Evolutionary conservation across 495 filamentous ascomycete genomes (phyloP).

Genomic region (Podospora pseudoanserina): DNA sequence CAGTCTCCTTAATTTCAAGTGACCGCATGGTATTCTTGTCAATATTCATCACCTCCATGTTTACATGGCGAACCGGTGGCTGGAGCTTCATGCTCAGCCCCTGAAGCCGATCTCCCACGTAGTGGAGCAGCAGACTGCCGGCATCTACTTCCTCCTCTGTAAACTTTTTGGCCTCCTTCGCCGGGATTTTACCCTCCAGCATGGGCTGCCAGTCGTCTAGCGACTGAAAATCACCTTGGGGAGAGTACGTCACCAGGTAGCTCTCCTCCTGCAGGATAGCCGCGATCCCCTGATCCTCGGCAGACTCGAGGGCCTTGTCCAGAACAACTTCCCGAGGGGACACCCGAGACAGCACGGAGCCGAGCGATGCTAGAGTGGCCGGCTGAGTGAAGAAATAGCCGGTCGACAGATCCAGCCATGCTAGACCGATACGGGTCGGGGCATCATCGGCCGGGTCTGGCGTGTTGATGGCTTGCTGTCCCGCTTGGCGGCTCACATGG

Average conservation of each 20-base stretch:
- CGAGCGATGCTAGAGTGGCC: constrained; percentile 67
- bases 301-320: constrained; percentile 55
- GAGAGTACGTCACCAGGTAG: constrained; percentile 55
- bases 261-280: constrained; percentile 53
- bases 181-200: constrained; percentile 63
- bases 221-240: constrained; percentile 44
- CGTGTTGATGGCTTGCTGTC: constrained; percentile 3
- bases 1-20: constrained; percentile 81
- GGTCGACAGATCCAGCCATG: constrained; percentile 94
- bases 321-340: constrained; percentile 82
- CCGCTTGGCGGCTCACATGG: constrained; percentile 11
- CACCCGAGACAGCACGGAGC: constrained; percentile 76
- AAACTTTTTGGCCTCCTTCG: constrained; percentile 40
- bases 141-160: constrained; percentile 57
- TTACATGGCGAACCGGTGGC: constrained; percentile 68
- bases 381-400: constrained; percentile 86
- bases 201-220: constrained; percentile 69
- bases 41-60: constrained; percentile 77
- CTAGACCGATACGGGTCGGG: constrained; percentile 61
- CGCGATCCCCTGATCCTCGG: constrained; percentile 41
- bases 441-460: constrained; percentile 13
- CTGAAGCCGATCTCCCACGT: constrained; percentile 73
- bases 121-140: constrained; percentile 72
- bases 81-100: constrained; percentile 80
- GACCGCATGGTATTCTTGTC: constrained; percentile 87